Conservation (phyloP, 1,139 yeast species). For the Saccharomycopsis hybrid region DNA sequence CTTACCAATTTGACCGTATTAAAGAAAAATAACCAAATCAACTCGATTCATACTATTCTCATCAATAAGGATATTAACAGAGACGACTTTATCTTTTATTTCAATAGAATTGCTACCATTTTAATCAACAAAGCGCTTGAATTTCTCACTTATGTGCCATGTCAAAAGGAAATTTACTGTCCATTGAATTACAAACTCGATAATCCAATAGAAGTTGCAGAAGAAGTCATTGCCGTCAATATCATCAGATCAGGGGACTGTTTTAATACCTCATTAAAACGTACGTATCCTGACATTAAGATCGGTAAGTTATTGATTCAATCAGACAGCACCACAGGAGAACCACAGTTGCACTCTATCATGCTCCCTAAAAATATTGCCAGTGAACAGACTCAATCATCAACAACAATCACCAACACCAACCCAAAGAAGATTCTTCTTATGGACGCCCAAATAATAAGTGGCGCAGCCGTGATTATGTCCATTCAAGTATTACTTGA, state of each 20-base stretch:
- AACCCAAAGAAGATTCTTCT: slow-evolving; percentile 44
- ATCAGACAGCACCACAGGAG: slow-evolving; percentile 83
- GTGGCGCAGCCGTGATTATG: slow-evolving; percentile 95
- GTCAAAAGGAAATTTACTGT: slow-evolving; percentile 23
- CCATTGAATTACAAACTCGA: slow-evolving; percentile 12
- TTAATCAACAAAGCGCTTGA: slow-evolving; percentile 65
- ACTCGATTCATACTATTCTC: slow-evolving; percentile 67
- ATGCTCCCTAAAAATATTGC: slow-evolving; percentile 41
- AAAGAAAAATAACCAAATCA: slow-evolving; percentile 59
- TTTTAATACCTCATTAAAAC: slow-evolving; percentile 70
- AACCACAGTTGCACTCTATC: slow-evolving; percentile 82
- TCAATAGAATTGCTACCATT: slow-evolving; percentile 69
- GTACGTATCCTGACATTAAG: slow-evolving; percentile 68
- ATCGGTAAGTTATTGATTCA: slow-evolving; percentile 84
- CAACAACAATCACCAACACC: not conserved
- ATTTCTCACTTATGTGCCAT: slow-evolving; percentile 24
- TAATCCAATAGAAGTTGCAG: slow-evolving; percentile 30
- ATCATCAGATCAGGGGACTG: slow-evolving; percentile 92
- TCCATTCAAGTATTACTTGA: slow-evolving; percentile 83
- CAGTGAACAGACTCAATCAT: slow-evolving; percentile 14
- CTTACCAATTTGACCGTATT: slow-evolving; percentile 33
- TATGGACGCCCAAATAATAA: slow-evolving; percentile 80
- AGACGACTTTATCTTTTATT: slow-evolving; percentile 79
- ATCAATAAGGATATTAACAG: slow-evolving; percentile 49
- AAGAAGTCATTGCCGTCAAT: slow-evolving; percentile 62